Evolutionary conservation across 176 grass and related monocot genomes (phyloP).

Genomic region (Dactylis glomerata): DNA sequence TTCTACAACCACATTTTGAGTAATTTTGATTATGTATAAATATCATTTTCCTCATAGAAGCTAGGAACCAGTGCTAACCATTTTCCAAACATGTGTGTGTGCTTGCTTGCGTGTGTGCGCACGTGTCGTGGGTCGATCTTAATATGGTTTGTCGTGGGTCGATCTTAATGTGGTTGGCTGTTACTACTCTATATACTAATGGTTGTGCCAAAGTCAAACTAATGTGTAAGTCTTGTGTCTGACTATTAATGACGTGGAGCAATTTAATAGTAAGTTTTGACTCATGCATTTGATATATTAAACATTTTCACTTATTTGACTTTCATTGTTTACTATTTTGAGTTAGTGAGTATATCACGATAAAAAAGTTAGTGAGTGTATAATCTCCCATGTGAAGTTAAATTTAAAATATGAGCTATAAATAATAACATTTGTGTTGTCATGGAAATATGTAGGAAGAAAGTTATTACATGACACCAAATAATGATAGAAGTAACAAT

Average conservation of each 20-base stretch:
- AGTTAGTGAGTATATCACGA: background rate
- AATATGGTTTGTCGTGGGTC: too few relatives aligned
- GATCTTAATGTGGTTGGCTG: background rate
- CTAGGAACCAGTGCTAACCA: background rate
- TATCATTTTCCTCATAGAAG: background rate
- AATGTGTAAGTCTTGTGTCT: background rate
- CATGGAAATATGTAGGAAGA: background rate
- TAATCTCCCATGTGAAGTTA: background rate
- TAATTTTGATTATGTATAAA: background rate
- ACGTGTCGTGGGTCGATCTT: too few relatives aligned
- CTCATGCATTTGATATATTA: background rate
- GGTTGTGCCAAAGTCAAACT: background rate
- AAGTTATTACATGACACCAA: background rate
- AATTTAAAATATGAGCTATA: background rate
- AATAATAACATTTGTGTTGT: background rate
- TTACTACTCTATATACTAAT: background rate
- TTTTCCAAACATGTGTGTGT: background rate
- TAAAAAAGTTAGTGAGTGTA: too few relatives aligned
- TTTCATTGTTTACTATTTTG: background rate
- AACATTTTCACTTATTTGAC: background rate
- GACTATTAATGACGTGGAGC: background rate
- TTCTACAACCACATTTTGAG: background rate
- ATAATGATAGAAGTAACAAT: background rate
- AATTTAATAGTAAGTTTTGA: background rate
- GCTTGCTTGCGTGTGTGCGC: too few relatives aligned